Percentiles rank a stretch among this genome's conserved stretches.
Conservation (phyloP, 129 eudicot species). For the Pseudognaphalium luteoalbum region DNA sequence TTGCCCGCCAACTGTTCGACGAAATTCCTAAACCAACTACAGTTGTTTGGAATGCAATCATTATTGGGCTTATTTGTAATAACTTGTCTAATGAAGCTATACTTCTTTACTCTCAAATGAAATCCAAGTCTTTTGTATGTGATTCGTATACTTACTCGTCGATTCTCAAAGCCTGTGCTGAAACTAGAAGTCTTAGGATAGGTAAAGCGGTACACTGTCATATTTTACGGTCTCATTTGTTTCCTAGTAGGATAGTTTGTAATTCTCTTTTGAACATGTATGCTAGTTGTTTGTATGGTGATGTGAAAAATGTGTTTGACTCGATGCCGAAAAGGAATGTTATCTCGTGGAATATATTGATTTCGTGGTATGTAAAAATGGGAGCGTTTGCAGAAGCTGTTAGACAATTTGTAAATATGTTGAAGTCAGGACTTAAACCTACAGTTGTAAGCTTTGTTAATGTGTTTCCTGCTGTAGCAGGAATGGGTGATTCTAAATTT, state of each 20-base stretch:
- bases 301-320: constrained; percentile 53
- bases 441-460: constrained; percentile 68
- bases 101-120: constrained; percentile 51
- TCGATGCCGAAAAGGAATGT: constrained; percentile 52
- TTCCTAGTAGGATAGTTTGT: constrained; percentile 72
- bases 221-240: constrained; percentile 43
- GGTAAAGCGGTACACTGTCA: constrained; percentile 92
- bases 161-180: constrained; percentile 77
- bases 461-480: constrained; percentile 66
- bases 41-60: constrained; percentile 88
- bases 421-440: constrained; percentile 66
- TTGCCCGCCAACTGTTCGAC: constrained; percentile 90
- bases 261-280: constrained; percentile 87
- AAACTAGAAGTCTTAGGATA: constrained; percentile 41
- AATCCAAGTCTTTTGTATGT: constrained; percentile 26
- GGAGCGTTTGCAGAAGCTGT: constrained; percentile 56
- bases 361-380: constrained; percentile 73
- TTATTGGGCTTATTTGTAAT: constrained; percentile 81
- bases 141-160: constrained; percentile 84
- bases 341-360: constrained; percentile 72
- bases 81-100: constrained; percentile 69
- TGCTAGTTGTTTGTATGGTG: constrained; percentile 47
- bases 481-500: constrained; percentile 35
- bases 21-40: constrained; percentile 83
- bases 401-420: constrained; percentile 54